Evolutionary conservation across 441 rosid genomes (phyloP).

Genomic region (Erodium trifolium): DNA sequence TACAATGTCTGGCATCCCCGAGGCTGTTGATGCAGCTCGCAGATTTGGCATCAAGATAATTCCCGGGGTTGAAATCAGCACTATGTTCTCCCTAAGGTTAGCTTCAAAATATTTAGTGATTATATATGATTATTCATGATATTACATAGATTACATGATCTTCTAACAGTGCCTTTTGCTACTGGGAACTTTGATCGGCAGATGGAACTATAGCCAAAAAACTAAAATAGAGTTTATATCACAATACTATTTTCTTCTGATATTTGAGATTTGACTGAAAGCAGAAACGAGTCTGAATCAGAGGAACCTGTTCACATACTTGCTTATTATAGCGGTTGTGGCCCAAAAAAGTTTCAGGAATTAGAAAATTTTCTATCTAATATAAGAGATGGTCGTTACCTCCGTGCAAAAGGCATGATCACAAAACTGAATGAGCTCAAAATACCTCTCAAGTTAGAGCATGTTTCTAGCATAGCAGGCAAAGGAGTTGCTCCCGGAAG

Average conservation of each 20-base stretch:
- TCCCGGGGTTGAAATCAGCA: conserved; percentile 89
- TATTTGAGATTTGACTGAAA: conserved; percentile 13
- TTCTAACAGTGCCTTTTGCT: not conserved
- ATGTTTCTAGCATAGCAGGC: conserved; percentile 79
- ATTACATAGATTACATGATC: not conserved
- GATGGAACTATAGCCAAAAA: no score
- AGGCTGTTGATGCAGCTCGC: conserved; percentile 73
- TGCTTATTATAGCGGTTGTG: conserved; percentile 85
- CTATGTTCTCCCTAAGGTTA: conserved; percentile 58
- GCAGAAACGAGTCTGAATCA: conserved; percentile 38
- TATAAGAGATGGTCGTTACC: conserved; percentile 78
- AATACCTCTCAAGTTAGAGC: conserved; percentile 78
- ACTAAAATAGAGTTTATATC: no score
- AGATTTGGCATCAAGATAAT: conserved; percentile 72
- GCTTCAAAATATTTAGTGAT: not conserved
- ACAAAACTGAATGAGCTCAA: conserved; percentile 66
- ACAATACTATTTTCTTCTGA: conserved; percentile 12
- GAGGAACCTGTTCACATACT: conserved; percentile 92
- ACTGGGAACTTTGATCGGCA: no score
- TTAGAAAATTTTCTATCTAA: conserved; percentile 52
- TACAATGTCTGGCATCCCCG: conserved; percentile 75
- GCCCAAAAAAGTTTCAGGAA: conserved; percentile 52
- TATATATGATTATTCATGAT: not conserved
- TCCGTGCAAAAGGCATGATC: conserved; percentile 74
- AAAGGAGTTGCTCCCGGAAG: conserved; percentile 90